A percentile compares a stretch with the other conserved stretches of the same genome.
phyloP scores from a whole-genome alignment of 441 rosid species.

The Gossypium aridum region DNA sequence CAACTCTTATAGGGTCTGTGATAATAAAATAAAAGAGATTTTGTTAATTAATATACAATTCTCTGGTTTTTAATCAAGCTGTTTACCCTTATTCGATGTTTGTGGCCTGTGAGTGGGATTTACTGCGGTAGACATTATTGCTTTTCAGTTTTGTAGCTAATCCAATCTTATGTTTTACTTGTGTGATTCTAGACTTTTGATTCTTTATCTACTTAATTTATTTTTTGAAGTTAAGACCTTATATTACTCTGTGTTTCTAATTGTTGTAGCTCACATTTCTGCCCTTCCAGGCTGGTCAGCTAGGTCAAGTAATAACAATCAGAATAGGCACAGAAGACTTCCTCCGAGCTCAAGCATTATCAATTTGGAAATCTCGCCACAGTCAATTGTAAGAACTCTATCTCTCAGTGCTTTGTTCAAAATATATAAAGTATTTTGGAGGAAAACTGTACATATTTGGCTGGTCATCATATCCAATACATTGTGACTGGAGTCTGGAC shows the following conservation, averaged over 20 bases:
- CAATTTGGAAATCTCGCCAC: constrained; percentile 39
- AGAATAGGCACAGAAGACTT: constrained; percentile 45
- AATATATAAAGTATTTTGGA: background rate
- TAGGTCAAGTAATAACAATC: constrained; percentile 26
- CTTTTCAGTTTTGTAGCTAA: background rate
- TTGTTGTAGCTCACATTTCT: constrained; percentile 13
- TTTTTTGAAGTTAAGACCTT: background rate
- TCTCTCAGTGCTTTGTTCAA: background rate
- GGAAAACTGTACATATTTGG: background rate
- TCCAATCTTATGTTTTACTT: background rate
- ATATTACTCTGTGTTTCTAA: constrained; percentile 2
- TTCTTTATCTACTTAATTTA: background rate
- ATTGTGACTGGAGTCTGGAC: background rate
- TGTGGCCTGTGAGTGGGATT: background rate
- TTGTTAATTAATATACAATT: background rate
- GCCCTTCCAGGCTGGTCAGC: constrained; percentile 34
- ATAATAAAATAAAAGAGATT: background rate
- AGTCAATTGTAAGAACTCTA: constrained; percentile 31
- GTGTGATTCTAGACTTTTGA: background rate
- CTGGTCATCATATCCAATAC: background rate
- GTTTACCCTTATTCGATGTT: background rate
- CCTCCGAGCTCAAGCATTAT: constrained; percentile 25
- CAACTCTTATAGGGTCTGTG: background rate
- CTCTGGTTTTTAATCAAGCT: background rate
- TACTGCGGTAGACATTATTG: background rate